A percentile compares a stretch with the other conserved stretches of the same genome.
Conservation (phyloP, 208 protist genomes). For the Angomonas deanei region DNA sequence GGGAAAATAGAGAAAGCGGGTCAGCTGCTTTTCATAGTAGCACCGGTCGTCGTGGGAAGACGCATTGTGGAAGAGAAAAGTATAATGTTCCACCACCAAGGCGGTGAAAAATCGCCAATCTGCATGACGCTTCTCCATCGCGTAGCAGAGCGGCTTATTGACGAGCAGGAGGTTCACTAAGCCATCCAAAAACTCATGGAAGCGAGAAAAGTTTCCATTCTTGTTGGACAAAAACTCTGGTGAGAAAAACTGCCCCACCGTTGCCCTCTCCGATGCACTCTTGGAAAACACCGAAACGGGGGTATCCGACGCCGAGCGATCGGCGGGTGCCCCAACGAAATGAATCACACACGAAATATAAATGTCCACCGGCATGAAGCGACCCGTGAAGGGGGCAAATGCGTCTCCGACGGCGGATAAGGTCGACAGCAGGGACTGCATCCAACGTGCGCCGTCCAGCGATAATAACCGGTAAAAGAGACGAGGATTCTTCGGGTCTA, state of each 20-base stretch:
- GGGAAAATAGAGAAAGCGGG: slow-evolving; percentile 17
- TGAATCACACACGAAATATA: too few species aligned
- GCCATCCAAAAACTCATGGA: background rate
- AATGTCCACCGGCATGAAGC: too few species aligned
- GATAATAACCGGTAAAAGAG: background rate
- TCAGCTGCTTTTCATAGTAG: slow-evolving; percentile 32
- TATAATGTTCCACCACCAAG: slow-evolving; percentile 33
- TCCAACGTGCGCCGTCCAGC: too few species aligned
- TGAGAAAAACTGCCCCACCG: too few species aligned
- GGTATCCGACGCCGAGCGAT: too few species aligned
- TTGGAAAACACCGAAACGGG: too few species aligned
- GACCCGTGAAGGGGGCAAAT: too few species aligned
- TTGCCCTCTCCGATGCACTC: too few species aligned
- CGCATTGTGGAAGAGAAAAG: slow-evolving; percentile 46
- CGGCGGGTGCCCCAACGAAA: too few species aligned
- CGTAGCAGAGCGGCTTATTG: background rate
- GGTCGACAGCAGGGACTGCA: too few species aligned
- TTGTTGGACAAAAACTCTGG: too few species aligned
- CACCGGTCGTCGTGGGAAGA: slow-evolving; percentile 27
- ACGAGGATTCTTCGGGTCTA: background rate
- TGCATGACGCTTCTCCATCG: background rate
- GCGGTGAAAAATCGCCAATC: slow-evolving; percentile 22
- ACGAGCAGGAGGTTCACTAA: slow-evolving; percentile 1
- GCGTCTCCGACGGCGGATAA: too few species aligned
- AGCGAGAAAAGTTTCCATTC: background rate